Conservation (phyloP, 352 stramenopile genomes). For the Globisporangium rhizosaccharum region DNA sequence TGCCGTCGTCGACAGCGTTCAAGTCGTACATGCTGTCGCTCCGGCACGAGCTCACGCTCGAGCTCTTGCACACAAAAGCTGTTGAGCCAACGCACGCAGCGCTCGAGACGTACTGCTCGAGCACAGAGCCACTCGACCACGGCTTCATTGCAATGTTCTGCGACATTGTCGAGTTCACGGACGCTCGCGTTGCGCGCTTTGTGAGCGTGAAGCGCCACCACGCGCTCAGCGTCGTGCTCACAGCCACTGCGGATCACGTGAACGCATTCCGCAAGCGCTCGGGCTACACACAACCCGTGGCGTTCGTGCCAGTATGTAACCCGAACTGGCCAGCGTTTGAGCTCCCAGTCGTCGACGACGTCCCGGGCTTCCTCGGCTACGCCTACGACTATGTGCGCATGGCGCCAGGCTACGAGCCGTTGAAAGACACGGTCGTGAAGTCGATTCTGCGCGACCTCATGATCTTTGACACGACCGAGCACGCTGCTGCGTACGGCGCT, state of each 20-base stretch:
- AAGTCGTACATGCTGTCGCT: conserved; percentile 53
- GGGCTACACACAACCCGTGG: conserved; percentile 42
- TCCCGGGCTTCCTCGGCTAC: conserved; percentile 63
- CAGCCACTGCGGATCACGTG: conserved; percentile 49
- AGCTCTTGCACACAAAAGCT: conserved; percentile 41
- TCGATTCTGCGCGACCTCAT: conserved; percentile 74
- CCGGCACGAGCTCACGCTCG: conserved; percentile 29
- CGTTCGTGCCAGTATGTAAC: conserved; percentile 68
- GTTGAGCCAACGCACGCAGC: conserved; percentile 30
- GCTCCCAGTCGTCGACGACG: conserved; percentile 24
- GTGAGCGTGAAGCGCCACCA: conserved; percentile 51
- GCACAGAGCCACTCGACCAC: conserved; percentile 34
- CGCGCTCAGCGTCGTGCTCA: conserved; percentile 61
- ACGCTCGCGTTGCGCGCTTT: conserved; percentile 46
- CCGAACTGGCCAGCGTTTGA: conserved; percentile 62
- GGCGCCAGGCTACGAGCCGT: conserved; percentile 43
- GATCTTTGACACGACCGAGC: conserved; percentile 54
- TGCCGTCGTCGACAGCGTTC: conserved; percentile 37
- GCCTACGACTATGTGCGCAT: conserved; percentile 62
- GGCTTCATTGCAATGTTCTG: conserved; percentile 79
- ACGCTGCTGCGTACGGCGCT: conserved; percentile 37
- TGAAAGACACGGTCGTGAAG: conserved; percentile 64
- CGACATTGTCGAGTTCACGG: conserved; percentile 62
- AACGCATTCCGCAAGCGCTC: conserved; percentile 51
- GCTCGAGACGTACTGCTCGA: conserved; percentile 49